These are phyloP conservation scores for Cicer cuneatum DNA, from an alignment of 306 rosid genomes.

Conservation along the genomic window DNA sequence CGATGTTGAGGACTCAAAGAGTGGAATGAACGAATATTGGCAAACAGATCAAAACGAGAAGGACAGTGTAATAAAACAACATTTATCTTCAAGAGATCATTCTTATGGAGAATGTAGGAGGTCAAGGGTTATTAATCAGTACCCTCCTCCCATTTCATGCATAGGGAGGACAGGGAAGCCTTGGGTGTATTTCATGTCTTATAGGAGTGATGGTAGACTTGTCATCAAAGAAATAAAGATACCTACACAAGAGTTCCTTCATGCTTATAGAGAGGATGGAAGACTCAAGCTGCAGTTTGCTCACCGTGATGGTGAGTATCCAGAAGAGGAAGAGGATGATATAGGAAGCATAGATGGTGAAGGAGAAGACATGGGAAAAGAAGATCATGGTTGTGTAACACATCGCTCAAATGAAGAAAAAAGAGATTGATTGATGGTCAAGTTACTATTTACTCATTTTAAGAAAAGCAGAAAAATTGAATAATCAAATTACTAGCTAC, in stretches of 20 bases:
- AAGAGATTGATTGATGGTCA: conserved; percentile 35
- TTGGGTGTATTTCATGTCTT: conserved; percentile 72
- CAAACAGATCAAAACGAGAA: conserved; percentile 41
- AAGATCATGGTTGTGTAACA: conserved; percentile 23
- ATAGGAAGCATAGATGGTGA: conserved; percentile 11
- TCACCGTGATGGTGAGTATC: conserved; percentile 60
- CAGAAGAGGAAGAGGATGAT: conserved; percentile 29
- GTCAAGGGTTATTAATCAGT: conserved; percentile 49
- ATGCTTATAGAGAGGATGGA: conserved; percentile 86
- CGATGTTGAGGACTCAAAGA: conserved; percentile 71
- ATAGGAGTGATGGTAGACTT: conserved; percentile 79
- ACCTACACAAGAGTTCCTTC: conserved; percentile 72
- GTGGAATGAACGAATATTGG: conserved; percentile 39
- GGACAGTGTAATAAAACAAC: conserved; percentile 31
- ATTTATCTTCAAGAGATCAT: conserved; percentile 5
- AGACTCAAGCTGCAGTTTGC: conserved; percentile 78
- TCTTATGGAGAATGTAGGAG: conserved; percentile 54
- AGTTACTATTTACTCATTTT: conserved; percentile 20
- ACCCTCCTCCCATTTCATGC: conserved; percentile 94
- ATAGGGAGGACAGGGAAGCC: conserved; percentile 83
- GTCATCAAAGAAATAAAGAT: conserved; percentile 75
- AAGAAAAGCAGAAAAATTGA: conserved; percentile 20
- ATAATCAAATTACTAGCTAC: background rate
- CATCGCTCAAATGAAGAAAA: conserved; percentile 40
- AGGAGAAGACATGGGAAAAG: conserved; percentile 38